These are phyloP conservation scores for Malus fusca DNA, from an alignment of 306 rosid genomes.

Conservation along the genomic window DNA sequence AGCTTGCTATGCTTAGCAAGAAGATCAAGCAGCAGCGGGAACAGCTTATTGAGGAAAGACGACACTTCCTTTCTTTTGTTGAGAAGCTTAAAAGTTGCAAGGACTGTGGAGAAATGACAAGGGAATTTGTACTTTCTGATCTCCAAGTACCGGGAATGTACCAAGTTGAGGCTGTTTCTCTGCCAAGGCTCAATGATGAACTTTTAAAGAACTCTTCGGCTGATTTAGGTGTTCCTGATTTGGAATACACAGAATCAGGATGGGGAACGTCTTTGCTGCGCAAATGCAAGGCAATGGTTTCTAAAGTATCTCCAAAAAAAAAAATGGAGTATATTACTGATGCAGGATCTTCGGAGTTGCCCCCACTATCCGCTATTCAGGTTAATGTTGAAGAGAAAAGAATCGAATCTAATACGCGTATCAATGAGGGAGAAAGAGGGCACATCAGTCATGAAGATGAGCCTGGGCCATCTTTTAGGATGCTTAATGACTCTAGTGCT, in stretches of 20 bases:
- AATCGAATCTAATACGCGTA: slow-evolving; percentile 21
- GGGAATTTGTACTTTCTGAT: slow-evolving; percentile 55
- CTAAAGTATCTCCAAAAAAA: slow-evolving; percentile 55
- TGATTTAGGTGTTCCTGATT: slow-evolving; percentile 24
- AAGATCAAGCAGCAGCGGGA: slow-evolving; percentile 74
- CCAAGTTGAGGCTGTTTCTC: slow-evolving; percentile 21
- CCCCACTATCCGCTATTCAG: slow-evolving; percentile 27
- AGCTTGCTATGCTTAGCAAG: slow-evolving; percentile 62
- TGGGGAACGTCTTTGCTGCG: slow-evolving; percentile 47
- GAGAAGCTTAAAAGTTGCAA: slow-evolving; percentile 71
- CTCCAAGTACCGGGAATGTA: slow-evolving; percentile 50
- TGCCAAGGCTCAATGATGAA: slow-evolving; percentile 26
- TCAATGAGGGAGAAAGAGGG: slow-evolving; percentile 26
- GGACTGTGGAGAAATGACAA: slow-evolving; percentile 53
- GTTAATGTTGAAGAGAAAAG: slow-evolving; percentile 18
- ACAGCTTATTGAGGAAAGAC: slow-evolving; percentile 56
- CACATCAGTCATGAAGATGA: slow-evolving; percentile 19
- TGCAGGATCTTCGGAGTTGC: slow-evolving; percentile 26
- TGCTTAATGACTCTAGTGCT: slow-evolving; percentile 22
- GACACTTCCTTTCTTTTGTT: slow-evolving; percentile 50
- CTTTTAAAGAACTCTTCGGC: slow-evolving; percentile 19
- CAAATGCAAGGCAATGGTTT: slow-evolving; percentile 59
- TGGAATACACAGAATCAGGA: slow-evolving; percentile 33
- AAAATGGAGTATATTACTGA: slow-evolving; percentile 34
- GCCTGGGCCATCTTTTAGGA: slow-evolving; percentile 25